These are phyloP conservation scores for Dendrobium chrysotoxum DNA, from an alignment of 106 monocot species.

Conservation along the genomic window DNA sequence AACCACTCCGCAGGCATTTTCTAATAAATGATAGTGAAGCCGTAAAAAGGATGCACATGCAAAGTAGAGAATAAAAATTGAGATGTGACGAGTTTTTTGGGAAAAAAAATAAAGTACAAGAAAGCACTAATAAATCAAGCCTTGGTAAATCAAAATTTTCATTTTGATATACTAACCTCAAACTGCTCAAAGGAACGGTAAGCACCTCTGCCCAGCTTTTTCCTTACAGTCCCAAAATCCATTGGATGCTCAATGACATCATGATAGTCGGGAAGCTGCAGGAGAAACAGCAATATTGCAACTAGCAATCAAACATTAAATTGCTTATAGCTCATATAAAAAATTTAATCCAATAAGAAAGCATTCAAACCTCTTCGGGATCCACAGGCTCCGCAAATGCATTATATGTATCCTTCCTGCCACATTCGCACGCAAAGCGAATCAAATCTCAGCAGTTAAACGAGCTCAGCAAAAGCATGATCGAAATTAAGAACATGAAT, in stretches of 20 bases:
- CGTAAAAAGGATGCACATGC: neutral
- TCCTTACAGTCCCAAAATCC: slow-evolving; percentile 88
- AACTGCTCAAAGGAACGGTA: slow-evolving; percentile 81
- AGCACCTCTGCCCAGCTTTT: slow-evolving; percentile 43
- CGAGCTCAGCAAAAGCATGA: slow-evolving; percentile 5
- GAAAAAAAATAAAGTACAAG: neutral
- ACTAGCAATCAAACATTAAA: neutral
- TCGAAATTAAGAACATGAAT: neutral
- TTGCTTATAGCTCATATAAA: neutral
- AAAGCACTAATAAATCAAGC: neutral
- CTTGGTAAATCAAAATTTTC: neutral
- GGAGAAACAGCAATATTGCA: slow-evolving; percentile 9
- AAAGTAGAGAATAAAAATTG: neutral
- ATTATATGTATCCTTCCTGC: slow-evolving; percentile 88
- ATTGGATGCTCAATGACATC: slow-evolving; percentile 89
- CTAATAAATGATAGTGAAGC: no score
- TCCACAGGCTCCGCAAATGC: slow-evolving; percentile 83
- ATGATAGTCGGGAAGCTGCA: slow-evolving; percentile 87
- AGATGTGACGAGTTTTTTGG: neutral
- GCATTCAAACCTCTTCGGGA: slow-evolving; percentile 57
- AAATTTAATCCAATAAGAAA: neutral
- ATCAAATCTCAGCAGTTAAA: neutral
- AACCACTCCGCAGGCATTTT: no score
- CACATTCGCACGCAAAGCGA: slow-evolving; percentile 12
- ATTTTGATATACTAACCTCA: slow-evolving; percentile 44